These are phyloP conservation scores for Ceraceosorus guamensis DNA, from an alignment of 1,284 basidiomycete species.

Conservation along the genomic window DNA sequence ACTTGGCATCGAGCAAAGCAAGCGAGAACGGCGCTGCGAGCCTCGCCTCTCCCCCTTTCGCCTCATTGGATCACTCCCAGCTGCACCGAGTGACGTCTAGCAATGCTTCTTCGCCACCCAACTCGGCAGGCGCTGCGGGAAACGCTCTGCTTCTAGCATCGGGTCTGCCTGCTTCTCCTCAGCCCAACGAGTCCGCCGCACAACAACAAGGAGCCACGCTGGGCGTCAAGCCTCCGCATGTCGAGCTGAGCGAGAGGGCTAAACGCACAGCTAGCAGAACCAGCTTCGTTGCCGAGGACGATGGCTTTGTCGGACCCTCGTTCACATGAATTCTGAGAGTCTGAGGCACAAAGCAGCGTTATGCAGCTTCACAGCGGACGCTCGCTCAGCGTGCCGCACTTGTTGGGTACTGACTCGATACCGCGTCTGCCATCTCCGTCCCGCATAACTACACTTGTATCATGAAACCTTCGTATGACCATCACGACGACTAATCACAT, in stretches of 20 bases:
- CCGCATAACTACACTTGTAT: no score
- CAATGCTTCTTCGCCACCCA: neutral
- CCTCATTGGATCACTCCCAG: conserved; percentile 6
- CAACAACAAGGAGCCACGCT: neutral
- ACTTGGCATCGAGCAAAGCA: neutral
- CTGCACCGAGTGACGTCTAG: neutral
- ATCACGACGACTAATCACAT: no score
- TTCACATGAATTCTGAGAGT: conserved; percentile 12
- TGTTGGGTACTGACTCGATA: no score
- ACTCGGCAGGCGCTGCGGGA: no score
- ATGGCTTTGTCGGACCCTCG: conserved; percentile 7
- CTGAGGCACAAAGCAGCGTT: no score
- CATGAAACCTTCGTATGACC: no score
- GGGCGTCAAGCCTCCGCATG: neutral
- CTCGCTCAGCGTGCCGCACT: no score
- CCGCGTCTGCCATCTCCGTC: no score
- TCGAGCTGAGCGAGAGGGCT: neutral
- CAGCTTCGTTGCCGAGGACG: conserved; percentile 5
- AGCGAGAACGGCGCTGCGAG: neutral
- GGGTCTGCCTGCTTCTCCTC: no score
- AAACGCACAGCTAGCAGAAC: neutral
- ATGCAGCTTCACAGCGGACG: no score
- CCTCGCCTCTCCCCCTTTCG: conserved; percentile 10
- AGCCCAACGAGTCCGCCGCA: no score
- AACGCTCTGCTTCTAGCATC: no score